Evolutionary conservation across 2,329 filamentous ascomycete species (phyloP), one percentile per base, ranked within the genome.

Genomic region (Fusarium piperis): DNA sequence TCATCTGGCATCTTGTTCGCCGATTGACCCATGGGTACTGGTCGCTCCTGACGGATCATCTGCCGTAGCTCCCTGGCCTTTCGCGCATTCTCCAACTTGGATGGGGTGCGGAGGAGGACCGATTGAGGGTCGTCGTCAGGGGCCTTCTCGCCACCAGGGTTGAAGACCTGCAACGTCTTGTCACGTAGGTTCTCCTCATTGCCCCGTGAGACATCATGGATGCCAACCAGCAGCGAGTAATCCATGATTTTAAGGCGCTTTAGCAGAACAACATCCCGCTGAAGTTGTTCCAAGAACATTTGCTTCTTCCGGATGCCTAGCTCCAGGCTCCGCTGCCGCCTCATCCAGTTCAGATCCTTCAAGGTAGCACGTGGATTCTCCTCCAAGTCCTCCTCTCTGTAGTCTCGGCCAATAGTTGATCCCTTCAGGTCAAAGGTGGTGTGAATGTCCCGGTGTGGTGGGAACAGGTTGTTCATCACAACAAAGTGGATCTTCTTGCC

Each of bases 381-480:
- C 72, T 92, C 93, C 58, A 98, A 83, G 64, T 97, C 91, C 52
- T 97, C 94, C 80, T 98, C 96, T 76, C 86, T 92, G 80, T 96
- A 95, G 80, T 98, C 94, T 78, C 96, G 90, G 15, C 96, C 96
- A 73, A 98, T 90, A 1, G 95, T 98, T 8, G 96, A 98, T 10
- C 96, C 96, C 83, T 99, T 99, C 74, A 99, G 82, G 81, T 99
- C 96, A 78, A 97, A 99, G 4, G 95, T 99, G 78, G 94, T 91
- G 83, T 99, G 96, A 67, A 99, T 98, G 81, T 99, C 96, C 74
- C 95, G 90, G 83, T 99, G 96, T 8, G 96, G 95, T 13, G 96
- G 96, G 78, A 99, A 99, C 16, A 99, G 88, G 81, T 99, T 99
- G 86, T 99, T 99, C 96, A 99, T 99, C 79, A 99, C 95, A 67